Percentiles rank a stretch among this genome's conserved stretches.
These are phyloP conservation scores for Phytophthora lateralis DNA, from an alignment of 352 stramenopile genomes.

Conservation along the genomic window DNA sequence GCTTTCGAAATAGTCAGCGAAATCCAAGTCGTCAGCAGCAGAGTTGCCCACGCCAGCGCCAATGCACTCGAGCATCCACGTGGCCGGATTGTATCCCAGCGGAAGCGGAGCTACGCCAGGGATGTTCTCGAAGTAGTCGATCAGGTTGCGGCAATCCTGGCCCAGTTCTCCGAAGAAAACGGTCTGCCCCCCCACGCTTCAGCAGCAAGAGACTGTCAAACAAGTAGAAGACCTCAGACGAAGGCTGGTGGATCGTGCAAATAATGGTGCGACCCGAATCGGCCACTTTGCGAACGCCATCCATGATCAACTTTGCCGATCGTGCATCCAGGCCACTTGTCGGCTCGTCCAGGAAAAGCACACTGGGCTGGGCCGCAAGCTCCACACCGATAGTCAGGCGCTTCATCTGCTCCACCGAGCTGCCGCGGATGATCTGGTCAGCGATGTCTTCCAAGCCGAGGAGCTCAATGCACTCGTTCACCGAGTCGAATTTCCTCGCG, in stretches of 20 bases:
- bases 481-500: slow-evolving; percentile 25
- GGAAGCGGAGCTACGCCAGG: slow-evolving; percentile 34
- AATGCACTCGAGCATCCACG: slow-evolving; percentile 89
- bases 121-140: slow-evolving; percentile 55
- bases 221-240: slow-evolving; percentile 9
- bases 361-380: slow-evolving; percentile 44
- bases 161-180: slow-evolving; percentile 36
- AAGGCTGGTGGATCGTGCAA: slow-evolving; percentile 16
- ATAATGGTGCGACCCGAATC: slow-evolving; percentile 9
- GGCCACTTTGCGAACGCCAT: slow-evolving; percentile 9
- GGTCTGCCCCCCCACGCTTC: slow-evolving; percentile 40
- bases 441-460: slow-evolving; percentile 65
- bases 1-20: slow-evolving; percentile 39
- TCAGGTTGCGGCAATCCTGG: slow-evolving; percentile 29
- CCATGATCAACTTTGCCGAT: slow-evolving; percentile 14
- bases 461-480: slow-evolving; percentile 67
- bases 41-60: slow-evolving; percentile 39
- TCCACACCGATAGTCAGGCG: slow-evolving; percentile 41
- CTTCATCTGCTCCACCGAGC: slow-evolving; percentile 33
- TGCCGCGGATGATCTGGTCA: slow-evolving; percentile 38
- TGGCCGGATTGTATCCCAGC: slow-evolving; percentile 80
- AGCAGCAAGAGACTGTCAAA: slow-evolving; percentile 14
- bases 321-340: slow-evolving; percentile 44
- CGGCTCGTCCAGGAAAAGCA: slow-evolving; percentile 54
- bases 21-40: slow-evolving; percentile 31